Evolutionary conservation across 352 stramenopile genomes (phyloP), one percentile per base, ranked within the genome.

Genomic region (Globisporangium nagaii): DNA sequence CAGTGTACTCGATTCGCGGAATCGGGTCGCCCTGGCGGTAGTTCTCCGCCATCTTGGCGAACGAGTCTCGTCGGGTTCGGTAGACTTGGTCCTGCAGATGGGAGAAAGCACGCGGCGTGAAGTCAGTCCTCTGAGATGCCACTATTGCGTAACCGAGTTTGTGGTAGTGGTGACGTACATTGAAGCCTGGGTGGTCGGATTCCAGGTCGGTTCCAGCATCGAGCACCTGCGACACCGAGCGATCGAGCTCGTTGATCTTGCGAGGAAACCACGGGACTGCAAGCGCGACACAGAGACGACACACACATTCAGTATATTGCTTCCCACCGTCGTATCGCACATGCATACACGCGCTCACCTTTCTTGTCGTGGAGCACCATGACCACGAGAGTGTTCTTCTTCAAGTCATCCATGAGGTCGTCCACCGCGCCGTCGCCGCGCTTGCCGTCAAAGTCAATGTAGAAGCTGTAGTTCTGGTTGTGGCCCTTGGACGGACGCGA

Each of bases 101-200:
- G 3, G 3, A n/a, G 35, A 2, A 5, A 40, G 13, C 13, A 22
- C 4, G 12, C 15, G 22, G 17, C 35, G 11, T 17, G 17, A 11
- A 41, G n/a, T 41, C 35, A 20, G n/a, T 22, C 17, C 11, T 7
- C n/a, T n/a, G n/a, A n/a, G n/a, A n/a, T n/a, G n/a, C n/a, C n/a
- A n/a, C n/a, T n/a, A n/a, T n/a, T n/a, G n/a, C n/a, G n/a, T n/a
- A 22, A 22, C 15, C 19, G 35, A 15, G 22, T 6, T 22, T 22
- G 35, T 15, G 7, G 11, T 11, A 3, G 35, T n/a, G 4, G 6
- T 13, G 22, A 66, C 73, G 36, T 73, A 87, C 93, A 48, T 88
- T 85, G 59, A 99, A 98, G 22, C 95, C 96, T 17, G 95, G 96
- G 75, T 98, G 95, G 74, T 98, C 94, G 12, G 75, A 85, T 62